These are phyloP conservation scores for Candida nemodendra DNA, from an alignment of 805 yeast species.

Conservation along the genomic window DNA sequence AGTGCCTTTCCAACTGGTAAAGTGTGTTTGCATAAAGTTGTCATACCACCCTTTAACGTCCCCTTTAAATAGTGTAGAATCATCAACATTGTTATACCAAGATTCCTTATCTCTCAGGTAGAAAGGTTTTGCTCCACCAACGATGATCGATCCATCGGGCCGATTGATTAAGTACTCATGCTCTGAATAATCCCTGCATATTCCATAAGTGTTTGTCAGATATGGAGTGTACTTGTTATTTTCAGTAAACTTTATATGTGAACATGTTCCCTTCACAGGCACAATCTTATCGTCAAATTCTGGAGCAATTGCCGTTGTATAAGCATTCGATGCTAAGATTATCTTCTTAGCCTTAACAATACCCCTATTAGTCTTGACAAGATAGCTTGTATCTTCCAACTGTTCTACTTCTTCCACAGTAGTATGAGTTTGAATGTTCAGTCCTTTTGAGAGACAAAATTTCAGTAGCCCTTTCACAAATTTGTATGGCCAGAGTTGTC, in stretches of 20 bases:
- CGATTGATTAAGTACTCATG: conserved; percentile 37
- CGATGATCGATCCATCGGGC: conserved; percentile 35
- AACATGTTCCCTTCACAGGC: conserved; percentile 35
- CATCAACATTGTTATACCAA: conserved; percentile 32
- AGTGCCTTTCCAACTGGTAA: conserved; percentile 34
- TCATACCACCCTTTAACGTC: conserved; percentile 25
- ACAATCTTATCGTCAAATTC: conserved; percentile 32
- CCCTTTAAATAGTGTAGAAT: conserved; percentile 33
- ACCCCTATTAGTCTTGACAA: conserved; percentile 31
- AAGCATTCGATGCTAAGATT: conserved; percentile 39
- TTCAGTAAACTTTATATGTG: conserved; percentile 28
- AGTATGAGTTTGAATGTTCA: conserved; percentile 44
- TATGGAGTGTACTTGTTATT: conserved; percentile 29
- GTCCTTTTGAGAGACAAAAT: conserved; percentile 34
- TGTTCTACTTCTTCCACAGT: conserved; percentile 31
- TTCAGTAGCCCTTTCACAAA: conserved; percentile 36
- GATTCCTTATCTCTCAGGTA: conserved; percentile 25
- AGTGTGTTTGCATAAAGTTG: conserved; percentile 32
- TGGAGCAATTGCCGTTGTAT: conserved; percentile 27
- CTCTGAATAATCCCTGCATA: conserved; percentile 23
- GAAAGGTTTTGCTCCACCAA: conserved; percentile 32
- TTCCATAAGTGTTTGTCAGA: conserved; percentile 36
- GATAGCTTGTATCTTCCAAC: conserved; percentile 28
- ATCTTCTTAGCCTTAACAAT: conserved; percentile 31
- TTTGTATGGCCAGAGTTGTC: conserved; percentile 46